Evolutionary conservation across 2,329 filamentous ascomycete genomes (phyloP), one percentile per base, ranked within the genome.

Genomic region (Arthrobotrys sinensis): DNA sequence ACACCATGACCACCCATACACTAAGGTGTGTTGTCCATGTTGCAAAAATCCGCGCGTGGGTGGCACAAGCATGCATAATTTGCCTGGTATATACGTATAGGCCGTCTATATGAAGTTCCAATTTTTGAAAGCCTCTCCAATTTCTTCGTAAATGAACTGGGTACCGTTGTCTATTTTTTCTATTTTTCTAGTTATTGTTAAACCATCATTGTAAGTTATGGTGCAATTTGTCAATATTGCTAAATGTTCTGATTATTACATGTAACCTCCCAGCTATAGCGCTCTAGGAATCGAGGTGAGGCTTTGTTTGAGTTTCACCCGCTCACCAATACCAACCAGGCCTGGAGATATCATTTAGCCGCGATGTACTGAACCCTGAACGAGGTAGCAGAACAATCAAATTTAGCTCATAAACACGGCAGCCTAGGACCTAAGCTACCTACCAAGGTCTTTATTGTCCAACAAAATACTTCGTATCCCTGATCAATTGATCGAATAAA

Each of bases 291-390:
- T 28, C 24, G 24, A n/a, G 32, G 38, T 53, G 24, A 16, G 46
- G 21, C 46, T 34, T 36, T 38, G 52, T 38, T 14, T 11, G 16
- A n/a, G 11, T 38, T 28, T 28, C 24, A 28, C 24, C 24, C 24
- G 24, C n/a, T n/a, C n/a, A n/a, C 10, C 55, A 60, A 11, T 16
- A 14, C n/a, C 55, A 36, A 60, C 55, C 4, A 60, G 55, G 55
- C 55, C 4, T 43, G 55, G 55, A n/a, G 36, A 43, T 24, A 43
- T 28, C 24, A 43, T 60, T 60, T 60, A 60, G 55, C 55, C 55
- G 55, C 55, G 55, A 60, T 38, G 55, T 43, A 8, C 6, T 8
- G 16, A 60, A 60, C 36, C 55, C 55, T n/a, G 16, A 43, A 43
- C 19, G 16, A 60, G 53, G 50, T 36, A 38, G 10, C 34, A 60